Conservation (phyloP, 129 eudicot genomes). For the carrot (Daucus carota) region DH1_v3.0 NC_030383.2:8096001-8096500, state of each 20-base stretch:
- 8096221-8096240: constrained; percentile 71
- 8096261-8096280: constrained; percentile 66
- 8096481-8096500: constrained; percentile 79
- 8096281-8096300: constrained; percentile 65
- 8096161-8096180: constrained; percentile 42
- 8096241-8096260: constrained; percentile 73
- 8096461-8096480: constrained; percentile 97
- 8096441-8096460: constrained; percentile 86
- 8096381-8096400: constrained; percentile 91
- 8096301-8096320: neutral
- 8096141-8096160: constrained; percentile 67
- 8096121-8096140: constrained; percentile 38
- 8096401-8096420: constrained; percentile 79
- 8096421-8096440: constrained; percentile 75
- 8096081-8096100: neutral
- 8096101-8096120: neutral
- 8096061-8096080: neutral
- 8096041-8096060: neutral
- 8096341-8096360: neutral
- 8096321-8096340: neutral
- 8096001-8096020: neutral
- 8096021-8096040: neutral
- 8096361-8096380: constrained; percentile 3
- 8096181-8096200: constrained; percentile 67
- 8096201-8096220: constrained; percentile 75